Conservation (phyloP, 306 rosid species). For the Nissolia schottii region DNA sequence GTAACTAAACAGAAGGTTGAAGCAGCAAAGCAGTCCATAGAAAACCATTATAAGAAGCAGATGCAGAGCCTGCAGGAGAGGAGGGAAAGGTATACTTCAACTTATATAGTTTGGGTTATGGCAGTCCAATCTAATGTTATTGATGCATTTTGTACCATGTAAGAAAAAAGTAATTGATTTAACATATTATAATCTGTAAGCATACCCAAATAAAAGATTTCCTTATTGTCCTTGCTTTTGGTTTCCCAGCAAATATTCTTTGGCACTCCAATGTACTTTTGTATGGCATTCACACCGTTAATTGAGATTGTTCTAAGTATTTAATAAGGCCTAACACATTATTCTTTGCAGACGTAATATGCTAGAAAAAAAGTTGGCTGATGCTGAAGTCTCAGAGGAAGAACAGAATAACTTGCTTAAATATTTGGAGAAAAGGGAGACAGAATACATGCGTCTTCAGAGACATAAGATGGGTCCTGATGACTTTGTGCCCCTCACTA, state of each 20-base stretch:
- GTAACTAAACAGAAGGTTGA: slow-evolving; percentile 67
- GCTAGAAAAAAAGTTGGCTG: slow-evolving; percentile 82
- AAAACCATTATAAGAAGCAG: slow-evolving; percentile 78
- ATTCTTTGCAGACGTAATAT: slow-evolving; percentile 56
- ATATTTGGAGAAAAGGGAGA: slow-evolving; percentile 76
- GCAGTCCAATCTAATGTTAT: neutral
- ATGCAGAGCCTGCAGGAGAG: slow-evolving; percentile 81
- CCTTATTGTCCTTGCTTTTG: neutral
- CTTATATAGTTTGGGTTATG: slow-evolving; percentile 13
- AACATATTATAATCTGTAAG: neutral
- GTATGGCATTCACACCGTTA: neutral
- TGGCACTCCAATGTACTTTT: neutral
- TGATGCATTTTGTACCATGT: neutral
- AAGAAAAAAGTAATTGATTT: slow-evolving; percentile 1
- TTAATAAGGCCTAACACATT: neutral
- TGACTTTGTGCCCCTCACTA: slow-evolving; percentile 78
- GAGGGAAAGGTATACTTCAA: slow-evolving; percentile 61
- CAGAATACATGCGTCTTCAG: slow-evolving; percentile 83
- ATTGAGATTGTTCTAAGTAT: neutral
- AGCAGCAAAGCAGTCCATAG: slow-evolving; percentile 86
- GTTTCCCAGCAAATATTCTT: neutral
- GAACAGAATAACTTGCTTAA: slow-evolving; percentile 71
- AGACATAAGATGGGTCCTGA: slow-evolving; percentile 91
- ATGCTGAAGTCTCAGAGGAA: slow-evolving; percentile 83
- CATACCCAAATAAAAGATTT: neutral